Evolutionary conservation across 306 rosid species (phyloP), one percentile per base, ranked within the genome.

Genomic region (Cucurbita maxima): DNA sequence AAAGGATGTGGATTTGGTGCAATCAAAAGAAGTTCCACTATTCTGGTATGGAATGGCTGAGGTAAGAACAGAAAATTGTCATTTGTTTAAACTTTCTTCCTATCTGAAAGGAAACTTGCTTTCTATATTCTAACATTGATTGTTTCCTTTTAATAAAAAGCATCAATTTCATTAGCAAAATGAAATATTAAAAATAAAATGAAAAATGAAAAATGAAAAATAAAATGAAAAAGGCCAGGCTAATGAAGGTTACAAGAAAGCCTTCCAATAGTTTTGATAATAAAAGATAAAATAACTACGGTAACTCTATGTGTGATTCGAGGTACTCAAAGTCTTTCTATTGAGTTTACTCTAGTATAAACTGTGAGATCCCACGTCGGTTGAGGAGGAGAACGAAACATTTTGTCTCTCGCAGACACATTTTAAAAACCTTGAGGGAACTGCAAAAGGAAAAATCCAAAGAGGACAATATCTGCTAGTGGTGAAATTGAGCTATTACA

Each of bases 1-100:
- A 76, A 86, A 87, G 82, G 97, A 81, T 78, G 92, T 86, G 10
- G 88, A 53, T 73, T 86, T 68, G 18, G 91, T 82, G 73, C 90
- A 77, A 61, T 89, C 96, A 48, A 94, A 88, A 76, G 88, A 89
- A 85, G 91, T 94, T 79, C 77, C 89, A 22, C 62, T 91, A 18
- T 81, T 81, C 76, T 91, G 99, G 99, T 58, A 54, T 71, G 97
- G 96, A 73, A 82, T 94, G 96, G 99, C 96, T n/a, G 96, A 91
- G 99, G 99, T 94, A 86, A 82, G 58, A 72, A 54, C 13, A 43
- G 53, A 6, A 67, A 67, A 44, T 19, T 44, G 16, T 66, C 44
- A 6, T 64, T n/a, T 64, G 72, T 67, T 44, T 47, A 25, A 19
- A 5, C 45, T 73, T 56, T 64, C 69, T 36, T 20, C 44, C 36